Base-by-base conservation (phyloP, 148 eudicot species). In the Silene uniflora region DNA sequence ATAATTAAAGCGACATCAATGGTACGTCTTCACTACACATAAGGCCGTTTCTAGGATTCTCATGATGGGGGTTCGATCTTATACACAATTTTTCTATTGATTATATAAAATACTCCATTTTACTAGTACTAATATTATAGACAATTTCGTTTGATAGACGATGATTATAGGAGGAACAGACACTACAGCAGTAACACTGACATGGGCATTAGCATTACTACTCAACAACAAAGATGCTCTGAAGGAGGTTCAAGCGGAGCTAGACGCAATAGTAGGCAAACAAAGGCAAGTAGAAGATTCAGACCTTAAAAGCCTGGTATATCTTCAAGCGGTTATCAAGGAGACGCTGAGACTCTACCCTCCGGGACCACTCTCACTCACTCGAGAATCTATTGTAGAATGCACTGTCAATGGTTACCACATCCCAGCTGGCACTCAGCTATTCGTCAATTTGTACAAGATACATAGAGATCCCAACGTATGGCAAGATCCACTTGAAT, bases 121-220 rank as follows among this genome's bases (percentile, higher is more conserved):
- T 32, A n/a, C n/a, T n/a, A n/a, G n/a, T n/a, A n/a, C n/a, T n/a
- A n/a, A n/a, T n/a, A n/a, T n/a, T n/a, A n/a, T n/a, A n/a, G n/a
- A n/a, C 35, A 32, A 2, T 32, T 3, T 32, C 23, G 63, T 52
- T 52, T 52, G 18, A 52, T 18, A 77, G 83, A 35, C 39, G 22
- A 23, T 81, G 65, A 52, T 81, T 21, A 44, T 74, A 59, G 82
- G 46, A 29, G 82, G 60, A 47, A 5, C 82, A 56, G 85, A 82
- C 73, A 78, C 85, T 3, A 78, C 69, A 25, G 22, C 76, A 46
- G 79, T 71, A 62, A 78, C 76, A 0, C 44, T 78, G 19, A 78
- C 69, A 59, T 78, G 85, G 84, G 75, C 81, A 42, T 69, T 81
- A 13, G 76, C 83, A 5, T 29, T 81, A 44, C 69, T 81, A 32